Conservation (phyloP, 1,284 basidiomycete genomes). For the Macrocystidia cucumis region DNA sequence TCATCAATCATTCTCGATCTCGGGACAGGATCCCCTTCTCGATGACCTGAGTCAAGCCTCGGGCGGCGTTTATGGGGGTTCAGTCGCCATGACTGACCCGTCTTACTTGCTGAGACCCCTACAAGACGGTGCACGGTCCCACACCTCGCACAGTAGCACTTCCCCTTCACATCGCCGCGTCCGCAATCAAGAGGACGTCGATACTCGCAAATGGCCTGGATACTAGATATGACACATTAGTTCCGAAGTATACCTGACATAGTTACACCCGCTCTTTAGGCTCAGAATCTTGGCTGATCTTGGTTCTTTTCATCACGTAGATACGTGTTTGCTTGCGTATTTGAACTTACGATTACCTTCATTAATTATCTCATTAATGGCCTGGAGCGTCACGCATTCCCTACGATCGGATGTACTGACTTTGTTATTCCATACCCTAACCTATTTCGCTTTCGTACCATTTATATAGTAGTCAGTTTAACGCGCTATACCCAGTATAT, state of each 20-base stretch:
- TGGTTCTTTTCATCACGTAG: conserved; percentile 27
- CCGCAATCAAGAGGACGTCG: conserved; percentile 26
- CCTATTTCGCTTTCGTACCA: no score
- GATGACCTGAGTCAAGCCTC: conserved; percentile 27
- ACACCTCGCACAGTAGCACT: conserved; percentile 20
- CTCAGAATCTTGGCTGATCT: conserved; percentile 26
- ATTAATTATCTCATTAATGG: conserved; percentile 28
- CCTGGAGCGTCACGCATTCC: no score
- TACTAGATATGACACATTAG: conserved; percentile 25
- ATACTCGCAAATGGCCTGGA: conserved; percentile 40
- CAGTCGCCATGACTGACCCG: conserved; percentile 27
- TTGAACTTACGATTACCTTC: conserved; percentile 27
- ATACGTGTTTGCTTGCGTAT: conserved; percentile 19
- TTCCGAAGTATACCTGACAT: conserved; percentile 16
- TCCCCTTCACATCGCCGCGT: conserved; percentile 29
- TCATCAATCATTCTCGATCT: conserved; percentile 44
- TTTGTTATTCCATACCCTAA: no score
- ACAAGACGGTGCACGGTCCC: conserved; percentile 29
- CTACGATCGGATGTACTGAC: no score
- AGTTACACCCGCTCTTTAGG: conserved; percentile 28
- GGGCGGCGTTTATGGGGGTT: conserved; percentile 24
- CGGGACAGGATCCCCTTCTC: conserved; percentile 30
- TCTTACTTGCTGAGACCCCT: conserved; percentile 31
- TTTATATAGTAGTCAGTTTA: no score
- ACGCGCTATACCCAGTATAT: no score